Percentiles rank a stretch among this genome's conserved stretches.
phyloP scores from a whole-genome alignment of 2,329 filamentous ascomycete genomes.

The Scorias spongiosa region DNA sequence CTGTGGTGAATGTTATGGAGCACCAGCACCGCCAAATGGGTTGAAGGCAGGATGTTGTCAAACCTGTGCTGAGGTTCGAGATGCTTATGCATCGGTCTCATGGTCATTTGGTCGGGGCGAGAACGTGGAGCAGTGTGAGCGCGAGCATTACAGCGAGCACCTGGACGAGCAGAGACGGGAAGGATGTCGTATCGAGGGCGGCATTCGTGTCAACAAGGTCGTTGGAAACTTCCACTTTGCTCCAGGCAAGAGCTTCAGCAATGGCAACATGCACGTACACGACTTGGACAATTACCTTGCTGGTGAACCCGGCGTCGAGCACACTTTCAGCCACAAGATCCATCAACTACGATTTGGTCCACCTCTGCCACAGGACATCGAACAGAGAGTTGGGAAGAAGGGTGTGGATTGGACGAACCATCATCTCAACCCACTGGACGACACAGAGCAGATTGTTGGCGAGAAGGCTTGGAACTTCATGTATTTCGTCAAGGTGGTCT shows the following conservation, averaged over 20 bases:
- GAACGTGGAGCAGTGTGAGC: constrained; percentile 84
- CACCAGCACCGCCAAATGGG: constrained; percentile 53
- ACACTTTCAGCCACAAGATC: constrained; percentile 80
- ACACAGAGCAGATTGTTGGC: constrained; percentile 56
- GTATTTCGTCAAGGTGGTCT: constrained; percentile 99
- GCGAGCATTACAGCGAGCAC: constrained; percentile 84
- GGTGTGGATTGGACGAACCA: constrained; percentile 64
- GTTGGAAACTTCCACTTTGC: constrained; percentile 98
- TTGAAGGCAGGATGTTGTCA: constrained; percentile 84
- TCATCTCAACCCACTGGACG: constrained; percentile 82
- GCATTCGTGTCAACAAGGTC: constrained; percentile 92
- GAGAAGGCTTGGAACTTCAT: constrained; percentile 90
- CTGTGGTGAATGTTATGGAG: constrained; percentile 89
- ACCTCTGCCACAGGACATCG: constrained; percentile 61
- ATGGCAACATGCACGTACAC: constrained; percentile 93
- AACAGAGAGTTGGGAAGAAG: constrained; percentile 45
- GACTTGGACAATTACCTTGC: constrained; percentile 94
- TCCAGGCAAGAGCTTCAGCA: constrained; percentile 88
- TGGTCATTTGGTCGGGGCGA: constrained; percentile 94
- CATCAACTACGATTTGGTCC: constrained; percentile 88
- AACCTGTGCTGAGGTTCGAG: constrained; percentile 89
- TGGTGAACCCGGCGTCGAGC: constrained; percentile 36
- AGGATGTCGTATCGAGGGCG: constrained; percentile 86
- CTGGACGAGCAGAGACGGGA: constrained; percentile 78
- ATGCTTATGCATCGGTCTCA: constrained; percentile 75